phyloP scores from a whole-genome alignment of 805 yeast species.

The Metschnikowia gelsemii region DNA sequence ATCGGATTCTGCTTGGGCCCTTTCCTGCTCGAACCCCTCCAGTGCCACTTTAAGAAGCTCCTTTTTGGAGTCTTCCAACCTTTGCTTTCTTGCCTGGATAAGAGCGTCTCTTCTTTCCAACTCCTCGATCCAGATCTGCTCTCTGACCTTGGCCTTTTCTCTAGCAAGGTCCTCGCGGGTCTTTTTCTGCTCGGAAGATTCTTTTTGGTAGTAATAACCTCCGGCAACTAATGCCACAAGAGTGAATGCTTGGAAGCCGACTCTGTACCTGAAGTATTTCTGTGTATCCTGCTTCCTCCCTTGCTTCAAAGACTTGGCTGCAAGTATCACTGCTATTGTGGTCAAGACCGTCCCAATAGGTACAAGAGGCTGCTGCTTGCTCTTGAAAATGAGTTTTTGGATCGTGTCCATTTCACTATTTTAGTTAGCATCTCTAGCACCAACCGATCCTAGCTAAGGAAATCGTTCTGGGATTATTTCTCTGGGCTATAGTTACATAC shows the following conservation, averaged over 20 bases:
- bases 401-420: slow-evolving; percentile 43
- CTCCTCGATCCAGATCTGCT: slow-evolving; percentile 83
- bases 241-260: slow-evolving; percentile 81
- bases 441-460: no score
- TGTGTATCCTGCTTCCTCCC: slow-evolving; percentile 80
- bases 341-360: slow-evolving; percentile 82
- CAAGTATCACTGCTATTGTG: slow-evolving; percentile 74
- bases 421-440: slow-evolving; percentile 16
- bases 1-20: slow-evolving; percentile 4
- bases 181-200: slow-evolving; percentile 39
- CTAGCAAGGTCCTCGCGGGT: slow-evolving; percentile 60
- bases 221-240: slow-evolving; percentile 81
- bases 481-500: slow-evolving; percentile 37
- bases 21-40: slow-evolving; percentile 31
- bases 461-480: no score
- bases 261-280: slow-evolving; percentile 86
- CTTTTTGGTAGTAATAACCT: slow-evolving; percentile 63
- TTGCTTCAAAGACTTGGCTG: slow-evolving; percentile 68
- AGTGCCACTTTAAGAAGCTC: slow-evolving; percentile 40
- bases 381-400: slow-evolving; percentile 57
- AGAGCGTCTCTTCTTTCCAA: slow-evolving; percentile 82
- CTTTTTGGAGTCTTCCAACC: slow-evolving; percentile 57
- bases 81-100: slow-evolving; percentile 61
- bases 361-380: slow-evolving; percentile 85
- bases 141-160: slow-evolving; percentile 83